Base-by-base conservation (phyloP, 768 basidiomycete species). In the Lactarius vividus region DNA sequence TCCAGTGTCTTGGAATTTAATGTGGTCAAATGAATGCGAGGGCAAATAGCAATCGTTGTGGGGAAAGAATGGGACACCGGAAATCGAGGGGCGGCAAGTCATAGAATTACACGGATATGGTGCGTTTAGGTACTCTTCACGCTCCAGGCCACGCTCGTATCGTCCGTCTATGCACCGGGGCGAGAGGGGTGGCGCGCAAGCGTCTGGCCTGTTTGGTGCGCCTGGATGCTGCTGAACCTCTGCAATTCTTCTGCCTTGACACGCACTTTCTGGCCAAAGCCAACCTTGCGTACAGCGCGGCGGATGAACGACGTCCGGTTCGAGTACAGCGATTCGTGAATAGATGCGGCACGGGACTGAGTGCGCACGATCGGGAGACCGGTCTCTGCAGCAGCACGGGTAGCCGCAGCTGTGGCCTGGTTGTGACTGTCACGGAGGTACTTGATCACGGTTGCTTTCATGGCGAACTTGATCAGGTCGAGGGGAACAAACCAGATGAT, bases 401-500 rank as follows among this genome's bases (percentile, higher is more conserved):
- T 74, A 29, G 78, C 73, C 29, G 73, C 72, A 44, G 76, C 70
- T 9, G 31, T 55, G 57, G 80, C 78, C 71, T 76, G 74, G 31
- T 76, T 72, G 55, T 82, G 84, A 64, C 91, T 87, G 64, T 84
- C 79, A 69, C 94, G 95, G 74, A 95, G 86, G 70, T 68, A 80
- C 78, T 89, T 89, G 84, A 98, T 95, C 75, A 94, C 79, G 7
- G 93, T 96, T 10, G 88, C 91, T 81, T 96, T 95, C 92, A 98
- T 95, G 39, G 83, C 91, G 77, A 97, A 96, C 82, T 96, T 97
- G 85, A 97, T 91, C 78, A 86, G 85, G 78, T 98, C 96, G 58
- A 98, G 87, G 59, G 96, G 96, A 70, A 92, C 75, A 85, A 96
- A 98, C 96, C 96, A 96, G 63, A 96, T 72, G 70, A 97, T 91